Conservation (phyloP, 345 rosid genomes). For the Syzygium grande region DNA sequence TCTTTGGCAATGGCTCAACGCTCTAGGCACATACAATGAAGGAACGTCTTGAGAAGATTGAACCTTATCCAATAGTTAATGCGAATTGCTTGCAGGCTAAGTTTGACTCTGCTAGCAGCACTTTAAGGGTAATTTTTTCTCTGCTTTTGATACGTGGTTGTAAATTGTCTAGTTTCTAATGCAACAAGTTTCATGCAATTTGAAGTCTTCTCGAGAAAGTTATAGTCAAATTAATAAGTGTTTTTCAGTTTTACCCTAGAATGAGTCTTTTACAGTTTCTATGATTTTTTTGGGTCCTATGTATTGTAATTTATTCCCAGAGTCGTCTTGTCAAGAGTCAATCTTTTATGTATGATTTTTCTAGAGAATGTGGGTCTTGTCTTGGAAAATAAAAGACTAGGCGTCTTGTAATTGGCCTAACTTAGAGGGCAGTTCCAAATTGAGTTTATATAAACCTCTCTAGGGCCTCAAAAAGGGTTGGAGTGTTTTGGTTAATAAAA, state of each 20-base stretch:
- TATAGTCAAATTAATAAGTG: not conserved
- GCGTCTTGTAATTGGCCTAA: not conserved
- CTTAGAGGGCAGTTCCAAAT: not conserved
- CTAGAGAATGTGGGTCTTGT: not conserved
- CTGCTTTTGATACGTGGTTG: not conserved
- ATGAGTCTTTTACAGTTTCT: not conserved
- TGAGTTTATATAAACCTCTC: not conserved
- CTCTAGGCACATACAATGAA: not conserved
- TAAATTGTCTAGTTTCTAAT: not conserved
- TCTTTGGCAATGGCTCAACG: not conserved
- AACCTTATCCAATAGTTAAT: not conserved
- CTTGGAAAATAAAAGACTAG: not conserved
- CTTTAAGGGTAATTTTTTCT: not conserved
- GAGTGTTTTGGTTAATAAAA: not conserved
- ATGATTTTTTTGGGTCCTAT: too few species aligned
- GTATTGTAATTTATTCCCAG: not conserved
- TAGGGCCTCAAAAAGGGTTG: not conserved
- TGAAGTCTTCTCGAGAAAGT: not conserved
- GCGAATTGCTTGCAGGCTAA: not conserved
- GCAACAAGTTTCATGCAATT: not conserved
- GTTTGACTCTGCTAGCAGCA: not conserved
- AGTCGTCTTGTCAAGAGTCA: not conserved
- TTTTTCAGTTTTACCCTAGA: not conserved
- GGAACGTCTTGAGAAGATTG: not conserved
- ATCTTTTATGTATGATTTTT: not conserved